phyloP scores from a whole-genome alignment of 2,329 filamentous ascomycete genomes.

The Phoma sp. region DNA sequence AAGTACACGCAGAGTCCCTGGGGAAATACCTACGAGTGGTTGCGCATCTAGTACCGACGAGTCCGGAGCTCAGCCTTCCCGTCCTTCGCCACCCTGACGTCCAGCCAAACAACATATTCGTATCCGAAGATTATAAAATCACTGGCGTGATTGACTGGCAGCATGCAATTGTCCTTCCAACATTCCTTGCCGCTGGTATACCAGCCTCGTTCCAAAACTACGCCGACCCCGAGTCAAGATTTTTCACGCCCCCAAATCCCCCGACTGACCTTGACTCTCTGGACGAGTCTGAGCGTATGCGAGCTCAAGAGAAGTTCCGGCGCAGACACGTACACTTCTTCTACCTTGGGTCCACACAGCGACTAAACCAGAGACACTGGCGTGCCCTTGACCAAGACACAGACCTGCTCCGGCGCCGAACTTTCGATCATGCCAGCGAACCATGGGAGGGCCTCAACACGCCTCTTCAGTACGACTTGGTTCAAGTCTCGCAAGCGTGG shows the following conservation, averaged over 20 bases:
- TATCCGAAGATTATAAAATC: slow-evolving; percentile 43
- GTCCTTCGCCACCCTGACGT: slow-evolving; percentile 47
- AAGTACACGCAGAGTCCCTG: slow-evolving; percentile 24
- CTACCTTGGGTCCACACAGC: slow-evolving; percentile 37
- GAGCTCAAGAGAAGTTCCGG: slow-evolving; percentile 32
- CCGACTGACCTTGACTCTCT: slow-evolving; percentile 26
- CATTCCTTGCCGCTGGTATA: slow-evolving; percentile 49
- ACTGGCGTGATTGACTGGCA: slow-evolving; percentile 54
- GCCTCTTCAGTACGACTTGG: slow-evolving; percentile 35
- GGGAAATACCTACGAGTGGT: slow-evolving; percentile 25
- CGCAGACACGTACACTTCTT: slow-evolving; percentile 41
- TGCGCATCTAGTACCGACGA: slow-evolving; percentile 30
- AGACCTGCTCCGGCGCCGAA: slow-evolving; percentile 28
- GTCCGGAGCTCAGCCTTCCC: slow-evolving; percentile 24
- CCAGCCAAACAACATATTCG: slow-evolving; percentile 45
- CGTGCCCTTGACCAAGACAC: slow-evolving; percentile 29
- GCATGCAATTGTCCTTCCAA: slow-evolving; percentile 47
- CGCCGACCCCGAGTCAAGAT: slow-evolving; percentile 36
- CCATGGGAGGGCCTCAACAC: slow-evolving; percentile 42
- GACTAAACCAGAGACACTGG: slow-evolving; percentile 36
- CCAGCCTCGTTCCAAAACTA: slow-evolving; percentile 53
- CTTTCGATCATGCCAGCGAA: slow-evolving; percentile 32
- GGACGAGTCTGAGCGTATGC: slow-evolving; percentile 21
- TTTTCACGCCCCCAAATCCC: slow-evolving; percentile 26
- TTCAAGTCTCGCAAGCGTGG: slow-evolving; percentile 31